A percentile compares a stretch with the other conserved stretches of the same genome.
phyloP scores from a whole-genome alignment of 139 green algal genomes.

The Coccomyxa sp. region DNA sequence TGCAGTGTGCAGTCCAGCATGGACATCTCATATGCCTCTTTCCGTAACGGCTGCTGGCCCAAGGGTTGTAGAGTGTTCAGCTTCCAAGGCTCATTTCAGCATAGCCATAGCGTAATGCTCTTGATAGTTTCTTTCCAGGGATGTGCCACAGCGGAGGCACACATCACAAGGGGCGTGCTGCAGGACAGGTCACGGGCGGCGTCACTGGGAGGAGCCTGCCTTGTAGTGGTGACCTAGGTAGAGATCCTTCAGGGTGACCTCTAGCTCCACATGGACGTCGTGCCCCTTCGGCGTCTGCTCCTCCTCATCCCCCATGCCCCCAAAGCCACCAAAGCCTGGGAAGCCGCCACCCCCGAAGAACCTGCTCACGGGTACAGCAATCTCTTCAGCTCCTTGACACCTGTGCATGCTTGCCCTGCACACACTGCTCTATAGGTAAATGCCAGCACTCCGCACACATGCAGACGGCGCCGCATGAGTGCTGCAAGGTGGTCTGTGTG shows the following conservation, averaged over 20 bases:
- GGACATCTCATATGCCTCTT: no score
- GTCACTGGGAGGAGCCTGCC: no score
- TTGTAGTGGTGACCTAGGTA: constrained; percentile 68
- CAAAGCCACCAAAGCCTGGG: constrained; percentile 63
- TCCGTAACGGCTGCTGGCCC: no score
- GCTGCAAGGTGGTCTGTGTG: not conserved
- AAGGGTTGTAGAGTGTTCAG: no score
- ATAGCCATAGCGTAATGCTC: no score
- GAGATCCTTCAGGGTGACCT: constrained; percentile 83
- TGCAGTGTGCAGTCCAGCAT: no score
- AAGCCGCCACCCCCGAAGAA: constrained; percentile 49
- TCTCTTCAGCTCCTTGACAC: not conserved
- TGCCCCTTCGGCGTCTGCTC: constrained; percentile 80
- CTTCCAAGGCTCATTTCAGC: no score
- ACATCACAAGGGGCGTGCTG: no score
- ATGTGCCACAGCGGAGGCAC: no score
- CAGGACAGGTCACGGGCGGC: no score
- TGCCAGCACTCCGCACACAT: not conserved
- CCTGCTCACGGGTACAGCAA: not conserved
- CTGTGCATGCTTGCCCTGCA: not conserved
- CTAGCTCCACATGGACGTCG: constrained; percentile 79
- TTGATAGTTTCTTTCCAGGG: no score
- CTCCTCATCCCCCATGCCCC: constrained; percentile 70
- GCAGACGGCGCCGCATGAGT: not conserved
- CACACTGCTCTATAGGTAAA: not conserved